A percentile compares a stretch with the other conserved stretches of the same genome.
Conservation (phyloP, 2,329 filamentous ascomycete genomes). For the Paraconiothyrium sp. region DNA sequence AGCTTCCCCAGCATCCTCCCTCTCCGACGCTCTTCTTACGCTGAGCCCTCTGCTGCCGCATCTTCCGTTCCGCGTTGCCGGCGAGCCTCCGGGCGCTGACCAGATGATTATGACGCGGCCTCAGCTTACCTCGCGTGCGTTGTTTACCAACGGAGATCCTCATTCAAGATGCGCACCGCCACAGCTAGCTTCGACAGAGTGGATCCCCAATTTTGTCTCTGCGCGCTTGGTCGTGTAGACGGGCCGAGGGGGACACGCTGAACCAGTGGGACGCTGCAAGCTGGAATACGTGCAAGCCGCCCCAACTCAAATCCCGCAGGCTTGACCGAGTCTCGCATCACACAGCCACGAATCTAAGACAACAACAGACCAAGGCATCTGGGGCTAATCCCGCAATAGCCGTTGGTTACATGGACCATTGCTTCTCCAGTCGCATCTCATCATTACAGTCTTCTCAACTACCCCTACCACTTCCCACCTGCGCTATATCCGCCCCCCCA, state of each 20-base stretch:
- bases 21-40: slow-evolving; percentile 4
- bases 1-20: neutral
- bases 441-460: no score
- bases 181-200: neutral
- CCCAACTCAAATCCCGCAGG: no score
- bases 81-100: neutral
- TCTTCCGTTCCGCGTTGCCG: slow-evolving; percentile 12
- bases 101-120: neutral
- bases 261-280: neutral
- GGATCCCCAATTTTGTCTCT: neutral
- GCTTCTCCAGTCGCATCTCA: no score
- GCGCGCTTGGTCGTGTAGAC: neutral
- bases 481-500: no score
- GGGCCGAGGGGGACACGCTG: neutral
- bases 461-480: no score
- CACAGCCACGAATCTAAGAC: no score
- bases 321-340: no score
- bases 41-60: neutral
- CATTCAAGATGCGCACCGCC: slow-evolving; percentile 3
- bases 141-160: neutral
- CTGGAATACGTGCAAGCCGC: no score
- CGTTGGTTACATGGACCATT: no score
- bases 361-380: no score
- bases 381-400: no score
- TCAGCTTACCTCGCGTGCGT: slow-evolving; percentile 1